Conservation (phyloP, 2,329 filamentous ascomycete species). For the Biscogniauxia marginata region DNA sequence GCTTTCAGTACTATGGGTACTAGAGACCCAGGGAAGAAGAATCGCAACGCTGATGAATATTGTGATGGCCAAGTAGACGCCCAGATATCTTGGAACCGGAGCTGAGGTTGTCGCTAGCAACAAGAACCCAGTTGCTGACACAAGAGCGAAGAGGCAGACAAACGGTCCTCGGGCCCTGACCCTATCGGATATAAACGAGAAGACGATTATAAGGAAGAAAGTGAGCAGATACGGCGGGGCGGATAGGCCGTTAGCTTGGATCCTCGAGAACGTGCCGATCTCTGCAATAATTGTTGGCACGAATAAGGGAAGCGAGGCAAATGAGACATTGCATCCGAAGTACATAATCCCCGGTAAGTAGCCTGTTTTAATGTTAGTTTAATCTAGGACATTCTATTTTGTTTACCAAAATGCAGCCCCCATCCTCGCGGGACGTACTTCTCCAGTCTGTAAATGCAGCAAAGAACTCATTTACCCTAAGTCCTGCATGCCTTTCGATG, state of each 20-base stretch:
- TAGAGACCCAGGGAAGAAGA: conserved; percentile 37
- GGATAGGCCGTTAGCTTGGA: conserved; percentile 37
- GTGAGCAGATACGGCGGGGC: conserved; percentile 41
- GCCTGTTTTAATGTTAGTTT: conserved; percentile 3
- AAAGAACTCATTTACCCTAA: conserved; percentile 17
- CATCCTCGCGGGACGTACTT: conserved; percentile 7
- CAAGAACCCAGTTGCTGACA: conserved; percentile 40
- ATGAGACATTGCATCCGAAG: conserved; percentile 33
- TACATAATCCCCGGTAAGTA: conserved; percentile 37
- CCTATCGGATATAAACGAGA: conserved; percentile 37
- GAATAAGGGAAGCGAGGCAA: conserved; percentile 33
- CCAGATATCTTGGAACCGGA: conserved; percentile 35
- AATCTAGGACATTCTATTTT: not conserved
- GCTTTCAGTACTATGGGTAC: conserved; percentile 36
- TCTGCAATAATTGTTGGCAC: conserved; percentile 35
- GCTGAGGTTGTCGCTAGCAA: conserved; percentile 36
- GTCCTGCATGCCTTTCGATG: conserved; percentile 15
- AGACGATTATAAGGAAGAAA: conserved; percentile 37
- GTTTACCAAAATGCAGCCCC: not conserved
- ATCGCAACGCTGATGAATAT: conserved; percentile 38
- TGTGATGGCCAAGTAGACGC: conserved; percentile 37
- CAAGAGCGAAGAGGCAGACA: conserved; percentile 32
- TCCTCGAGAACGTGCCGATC: conserved; percentile 33
- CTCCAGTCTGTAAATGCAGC: conserved; percentile 23
- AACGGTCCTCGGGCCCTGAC: conserved; percentile 39